Base-by-base conservation (phyloP, 2,329 filamentous ascomycete genomes). In the Fusarium mundagurra region DNA sequence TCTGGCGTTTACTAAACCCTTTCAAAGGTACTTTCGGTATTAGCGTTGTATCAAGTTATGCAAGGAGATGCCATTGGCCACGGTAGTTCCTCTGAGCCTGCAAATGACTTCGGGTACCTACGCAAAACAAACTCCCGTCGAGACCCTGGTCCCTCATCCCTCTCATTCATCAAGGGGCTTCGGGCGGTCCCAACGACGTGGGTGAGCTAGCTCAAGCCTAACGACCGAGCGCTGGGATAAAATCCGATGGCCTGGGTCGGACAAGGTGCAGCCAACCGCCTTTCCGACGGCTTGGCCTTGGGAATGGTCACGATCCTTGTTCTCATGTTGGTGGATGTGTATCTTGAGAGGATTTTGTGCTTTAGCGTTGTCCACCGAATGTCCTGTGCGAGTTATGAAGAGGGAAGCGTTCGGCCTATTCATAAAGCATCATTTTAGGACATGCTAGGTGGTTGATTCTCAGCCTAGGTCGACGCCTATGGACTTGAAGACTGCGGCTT, bases 211-310 rank as follows among this genome's bases (percentile, higher is more conserved):
- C 69, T 72, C 36, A 58, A 71, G 50, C 55, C 61, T 47, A 47
- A 61, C 44, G 61, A 62, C 71, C 71, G 66, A 76, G 71, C 66
- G 61, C 71, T 76, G 71, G 76, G 73, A 71, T 72, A 62, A 68
- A 75, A 75, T 75, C 76, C 76, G 75, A 61, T 67, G 68, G 75
- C 72, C 65, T 78, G 76, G 76, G 70, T 76, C 70, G 62, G 71
- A 75, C 62, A 73, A 66, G 67, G 62, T 66, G 60, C 61, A 67
- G 43, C 64, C 63, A 71, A 61, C 61, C 68, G 54, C 60, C 71
- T 71, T 72, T 73, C 76, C 75, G 72, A 64, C 54, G 62, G 57
- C 58, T 69, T 76, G 76, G 62, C 54, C 58, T 69, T 76, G 76
- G 75, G 71, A 69, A 72, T 67, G 72, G 67, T 41, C 69, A 67